Evolutionary conservation across 208 protist species (phyloP).

Genomic region (Leptomonas seymouri): DNA sequence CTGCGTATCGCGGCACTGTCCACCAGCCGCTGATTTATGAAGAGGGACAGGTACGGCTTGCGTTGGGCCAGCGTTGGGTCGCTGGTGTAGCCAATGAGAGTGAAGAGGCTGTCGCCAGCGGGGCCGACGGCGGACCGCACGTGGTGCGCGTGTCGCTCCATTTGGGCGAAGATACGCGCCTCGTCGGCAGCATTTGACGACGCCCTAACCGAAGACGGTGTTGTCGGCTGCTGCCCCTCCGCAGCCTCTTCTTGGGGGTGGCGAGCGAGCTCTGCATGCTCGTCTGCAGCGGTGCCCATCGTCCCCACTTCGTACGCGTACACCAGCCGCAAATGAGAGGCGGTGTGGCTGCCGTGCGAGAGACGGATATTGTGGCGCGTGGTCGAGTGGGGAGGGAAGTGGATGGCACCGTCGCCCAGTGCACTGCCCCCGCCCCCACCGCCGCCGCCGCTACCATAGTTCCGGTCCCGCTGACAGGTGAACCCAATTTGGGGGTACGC

Average conservation of each 20-base stretch:
- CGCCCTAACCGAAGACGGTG: neutral
- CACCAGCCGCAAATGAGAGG: slow-evolving; percentile 59
- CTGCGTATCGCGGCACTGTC: slow-evolving; percentile 81
- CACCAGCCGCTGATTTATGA: slow-evolving; percentile 89
- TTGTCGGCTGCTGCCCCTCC: neutral
- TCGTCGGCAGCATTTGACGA: slow-evolving; percentile 1
- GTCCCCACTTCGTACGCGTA: slow-evolving; percentile 42
- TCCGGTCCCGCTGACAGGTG: slow-evolving; percentile 55
- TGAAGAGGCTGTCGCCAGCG: slow-evolving; percentile 56
- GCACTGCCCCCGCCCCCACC: slow-evolving; percentile 11
- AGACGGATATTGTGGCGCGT: slow-evolving; percentile 76
- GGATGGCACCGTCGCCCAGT: slow-evolving; percentile 30
- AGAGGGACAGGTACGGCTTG: slow-evolving; percentile 73
- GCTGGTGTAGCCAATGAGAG: slow-evolving; percentile 81
- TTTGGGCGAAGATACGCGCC: slow-evolving; percentile 30
- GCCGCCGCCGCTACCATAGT: slow-evolving; percentile 9
- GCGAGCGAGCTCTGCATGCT: neutral
- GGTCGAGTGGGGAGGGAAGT: slow-evolving; percentile 66
- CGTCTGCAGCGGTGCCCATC: neutral
- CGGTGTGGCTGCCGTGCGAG: slow-evolving; percentile 54
- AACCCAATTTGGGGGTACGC: slow-evolving; percentile 81
- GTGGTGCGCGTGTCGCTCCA: slow-evolving; percentile 18
- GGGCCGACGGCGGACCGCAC: slow-evolving; percentile 36
- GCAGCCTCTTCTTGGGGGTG: neutral
- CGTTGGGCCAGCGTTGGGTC: slow-evolving; percentile 65